These are phyloP conservation scores for Trichoderma sp. DNA, from an alignment of 2,329 filamentous ascomycete species.

Conservation along the genomic window DNA sequence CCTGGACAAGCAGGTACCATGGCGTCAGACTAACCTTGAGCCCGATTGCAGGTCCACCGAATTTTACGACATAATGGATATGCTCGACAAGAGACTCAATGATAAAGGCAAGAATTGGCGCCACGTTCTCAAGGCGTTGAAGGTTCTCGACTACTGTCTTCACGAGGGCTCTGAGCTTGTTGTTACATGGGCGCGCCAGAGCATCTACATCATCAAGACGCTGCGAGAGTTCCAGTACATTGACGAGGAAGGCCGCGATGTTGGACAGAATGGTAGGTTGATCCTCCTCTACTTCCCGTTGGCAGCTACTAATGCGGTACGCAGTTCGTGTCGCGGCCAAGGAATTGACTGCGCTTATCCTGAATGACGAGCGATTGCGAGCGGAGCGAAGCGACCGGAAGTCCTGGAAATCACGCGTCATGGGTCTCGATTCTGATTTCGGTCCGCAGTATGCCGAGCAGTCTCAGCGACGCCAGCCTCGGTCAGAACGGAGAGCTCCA, in stretches of 20 bases:
- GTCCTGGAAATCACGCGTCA: conserved; percentile 94
- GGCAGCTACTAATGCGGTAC: conserved; percentile 20
- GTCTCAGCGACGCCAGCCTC: conserved; percentile 42
- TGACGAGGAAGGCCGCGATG: conserved; percentile 91
- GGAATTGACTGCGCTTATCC: conserved; percentile 84
- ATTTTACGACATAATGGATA: conserved; percentile 99
- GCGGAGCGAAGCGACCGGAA: conserved; percentile 88
- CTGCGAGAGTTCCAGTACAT: conserved; percentile 94
- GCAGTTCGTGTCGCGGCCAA: conserved; percentile 92
- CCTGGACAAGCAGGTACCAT: neutral
- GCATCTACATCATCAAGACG: conserved; percentile 98
- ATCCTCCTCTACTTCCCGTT: neutral
- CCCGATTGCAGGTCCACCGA: conserved; percentile 69
- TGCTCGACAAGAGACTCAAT: conserved; percentile 97
- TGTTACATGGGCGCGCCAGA: conserved; percentile 96
- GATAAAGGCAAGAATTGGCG: conserved; percentile 99
- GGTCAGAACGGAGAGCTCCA: conserved; percentile 46
- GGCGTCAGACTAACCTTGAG: neutral
- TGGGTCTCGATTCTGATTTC: conserved; percentile 78
- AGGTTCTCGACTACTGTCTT: conserved; percentile 95
- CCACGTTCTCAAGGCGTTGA: conserved; percentile 94
- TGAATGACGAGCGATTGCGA: conserved; percentile 90
- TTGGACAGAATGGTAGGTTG: conserved; percentile 86
- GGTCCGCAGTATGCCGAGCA: conserved; percentile 45
- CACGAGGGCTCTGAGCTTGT: conserved; percentile 96